Conservation (phyloP, 306 rosid species). For the Medicago ruthenica region DNA sequence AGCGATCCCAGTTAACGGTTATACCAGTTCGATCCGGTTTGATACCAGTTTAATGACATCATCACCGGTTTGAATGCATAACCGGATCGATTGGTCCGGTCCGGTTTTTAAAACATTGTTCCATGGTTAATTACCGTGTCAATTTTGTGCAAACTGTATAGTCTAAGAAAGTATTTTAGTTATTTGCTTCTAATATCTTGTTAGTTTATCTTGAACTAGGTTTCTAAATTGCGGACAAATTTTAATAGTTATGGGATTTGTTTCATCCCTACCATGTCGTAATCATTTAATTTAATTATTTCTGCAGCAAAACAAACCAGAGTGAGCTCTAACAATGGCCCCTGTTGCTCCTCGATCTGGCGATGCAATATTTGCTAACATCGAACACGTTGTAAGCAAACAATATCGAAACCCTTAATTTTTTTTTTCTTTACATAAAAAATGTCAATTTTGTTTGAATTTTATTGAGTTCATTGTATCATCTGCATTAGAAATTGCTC, state of each 20-base stretch:
- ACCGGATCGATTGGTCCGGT: too few species aligned
- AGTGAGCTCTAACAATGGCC: slow-evolving; percentile 66
- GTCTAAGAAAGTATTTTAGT: neutral
- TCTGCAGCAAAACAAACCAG: slow-evolving; percentile 32
- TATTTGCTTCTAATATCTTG: neutral
- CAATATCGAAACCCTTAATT: neutral
- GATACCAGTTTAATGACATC: too few species aligned
- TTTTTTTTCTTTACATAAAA: too few species aligned
- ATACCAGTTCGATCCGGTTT: too few species aligned
- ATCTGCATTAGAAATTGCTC: too few species aligned
- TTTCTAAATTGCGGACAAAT: neutral
- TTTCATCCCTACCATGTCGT: neutral
- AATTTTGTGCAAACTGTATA: neutral
- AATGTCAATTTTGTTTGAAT: neutral
- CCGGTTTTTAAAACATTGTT: neutral
- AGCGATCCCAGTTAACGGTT: too few species aligned
- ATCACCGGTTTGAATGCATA: too few species aligned
- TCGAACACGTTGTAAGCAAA: slow-evolving; percentile 70
- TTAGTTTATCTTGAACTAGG: neutral
- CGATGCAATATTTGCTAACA: slow-evolving; percentile 88
- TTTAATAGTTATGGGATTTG: neutral
- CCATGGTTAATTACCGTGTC: neutral
- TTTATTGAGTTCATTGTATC: too few species aligned
- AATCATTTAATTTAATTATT: neutral
- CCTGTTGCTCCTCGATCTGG: slow-evolving; percentile 93